These are phyloP conservation scores for Simmondsia chinensis DNA, from an alignment of 148 eudicot species.

Conservation along the genomic window DNA sequence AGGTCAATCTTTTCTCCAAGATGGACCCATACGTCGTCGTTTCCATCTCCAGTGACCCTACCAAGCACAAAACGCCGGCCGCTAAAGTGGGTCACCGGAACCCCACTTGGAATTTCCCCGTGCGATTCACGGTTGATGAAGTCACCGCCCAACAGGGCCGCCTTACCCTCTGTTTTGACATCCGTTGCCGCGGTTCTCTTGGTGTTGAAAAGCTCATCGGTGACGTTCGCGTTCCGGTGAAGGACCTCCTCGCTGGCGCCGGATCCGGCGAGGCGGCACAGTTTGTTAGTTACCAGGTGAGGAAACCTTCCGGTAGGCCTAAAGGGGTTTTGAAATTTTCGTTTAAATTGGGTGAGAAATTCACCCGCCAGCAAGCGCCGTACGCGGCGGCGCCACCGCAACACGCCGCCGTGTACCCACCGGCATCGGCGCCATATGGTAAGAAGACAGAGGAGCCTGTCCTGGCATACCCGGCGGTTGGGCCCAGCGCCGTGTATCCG, in stretches of 20 bases:
- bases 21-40: conserved; percentile 38
- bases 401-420: too few species aligned
- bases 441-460: conserved; percentile 18
- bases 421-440: too few species aligned
- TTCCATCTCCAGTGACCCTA: conserved; percentile 18
- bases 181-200: conserved; percentile 31
- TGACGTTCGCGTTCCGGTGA: conserved; percentile 48
- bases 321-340: conserved; percentile 53
- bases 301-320: conserved; percentile 40
- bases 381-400: background rate
- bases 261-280: background rate
- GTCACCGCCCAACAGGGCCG: conserved; percentile 17
- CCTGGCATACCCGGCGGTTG: conserved; percentile 24
- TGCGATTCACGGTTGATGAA: conserved; percentile 37
- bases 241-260: conserved; percentile 26
- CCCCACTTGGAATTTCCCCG: conserved; percentile 57
- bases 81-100: conserved; percentile 27
- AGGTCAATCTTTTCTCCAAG: conserved; percentile 20
- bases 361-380: background rate
- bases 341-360: conserved; percentile 34
- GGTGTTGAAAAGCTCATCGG: conserved; percentile 61
- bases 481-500: conserved; percentile 24
- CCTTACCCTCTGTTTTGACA: conserved; percentile 23
- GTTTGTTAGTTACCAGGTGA: conserved; percentile 52
- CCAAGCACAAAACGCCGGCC: conserved; percentile 31